Evolutionary conservation across 164 flowering plant species (phyloP).

Genomic region (Nelumbo lutea): DNA sequence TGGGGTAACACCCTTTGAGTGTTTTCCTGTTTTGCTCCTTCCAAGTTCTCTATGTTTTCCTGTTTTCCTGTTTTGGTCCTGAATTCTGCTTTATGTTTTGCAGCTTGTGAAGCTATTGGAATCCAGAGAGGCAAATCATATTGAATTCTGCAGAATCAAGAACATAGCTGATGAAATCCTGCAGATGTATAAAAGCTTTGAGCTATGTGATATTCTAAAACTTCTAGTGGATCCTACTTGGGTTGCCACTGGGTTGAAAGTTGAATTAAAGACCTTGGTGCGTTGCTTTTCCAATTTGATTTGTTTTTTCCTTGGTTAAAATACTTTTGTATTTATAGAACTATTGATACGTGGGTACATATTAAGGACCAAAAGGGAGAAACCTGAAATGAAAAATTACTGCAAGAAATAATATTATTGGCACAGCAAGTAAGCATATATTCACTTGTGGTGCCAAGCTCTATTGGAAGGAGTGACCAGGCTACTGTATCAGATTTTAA

Average conservation of each 20-base stretch:
- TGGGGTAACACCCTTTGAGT: no score
- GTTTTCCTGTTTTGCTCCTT: no score
- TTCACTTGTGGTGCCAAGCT: no score
- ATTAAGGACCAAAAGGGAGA: no score
- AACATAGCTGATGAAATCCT: slow-evolving; percentile 77
- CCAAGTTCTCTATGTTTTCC: neutral
- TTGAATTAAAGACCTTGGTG: slow-evolving; percentile 73
- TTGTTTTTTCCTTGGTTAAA: neutral
- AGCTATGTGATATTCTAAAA: slow-evolving; percentile 59
- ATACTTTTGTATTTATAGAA: neutral
- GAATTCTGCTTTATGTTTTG: slow-evolving; percentile 15
- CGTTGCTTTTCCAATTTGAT: slow-evolving; percentile 15
- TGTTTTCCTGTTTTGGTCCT: neutral
- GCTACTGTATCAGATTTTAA: no score
- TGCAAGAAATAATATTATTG: no score
- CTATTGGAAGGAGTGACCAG: no score
- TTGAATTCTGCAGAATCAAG: slow-evolving; percentile 86
- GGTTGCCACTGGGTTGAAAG: slow-evolving; percentile 86
- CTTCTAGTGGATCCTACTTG: slow-evolving; percentile 78
- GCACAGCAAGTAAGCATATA: no score
- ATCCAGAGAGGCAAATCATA: slow-evolving; percentile 81
- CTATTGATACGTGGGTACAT: no score
- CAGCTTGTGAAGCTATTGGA: slow-evolving; percentile 97
- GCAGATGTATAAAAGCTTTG: slow-evolving; percentile 56
- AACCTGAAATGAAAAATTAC: neutral